Percentiles rank a stretch among this genome's conserved stretches.
Evolutionary conservation across 1,284 basidiomycete genomes (phyloP).

Genomic region (Termitomyces sp.): DNA sequence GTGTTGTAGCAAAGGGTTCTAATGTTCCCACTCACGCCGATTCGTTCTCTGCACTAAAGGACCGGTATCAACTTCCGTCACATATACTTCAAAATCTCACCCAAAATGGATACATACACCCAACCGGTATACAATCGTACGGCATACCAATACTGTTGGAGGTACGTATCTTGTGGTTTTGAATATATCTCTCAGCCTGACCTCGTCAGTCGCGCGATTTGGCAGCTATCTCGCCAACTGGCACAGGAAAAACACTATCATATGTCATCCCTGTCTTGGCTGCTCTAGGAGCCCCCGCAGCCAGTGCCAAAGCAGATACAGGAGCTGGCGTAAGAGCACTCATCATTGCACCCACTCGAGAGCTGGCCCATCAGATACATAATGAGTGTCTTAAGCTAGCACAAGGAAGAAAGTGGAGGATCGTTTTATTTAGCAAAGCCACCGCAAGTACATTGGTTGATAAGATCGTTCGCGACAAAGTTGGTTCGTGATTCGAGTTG

Average conservation of each 20-base stretch:
- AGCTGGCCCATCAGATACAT: conserved; percentile 95
- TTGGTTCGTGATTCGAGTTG: conserved; percentile 47
- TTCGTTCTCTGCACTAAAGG: conserved; percentile 53
- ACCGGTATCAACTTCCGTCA: conserved; percentile 51
- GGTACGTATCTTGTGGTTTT: conserved; percentile 32
- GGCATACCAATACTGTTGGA: conserved; percentile 72
- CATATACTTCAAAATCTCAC: conserved; percentile 59
- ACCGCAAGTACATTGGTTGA: conserved; percentile 71
- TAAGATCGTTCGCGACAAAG: conserved; percentile 64
- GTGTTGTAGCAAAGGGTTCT: conserved; percentile 65
- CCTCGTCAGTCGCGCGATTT: conserved; percentile 63
- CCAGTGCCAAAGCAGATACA: conserved; percentile 39
- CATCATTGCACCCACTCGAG: conserved; percentile 88
- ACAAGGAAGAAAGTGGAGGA: conserved; percentile 79
- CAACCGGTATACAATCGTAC: conserved; percentile 72
- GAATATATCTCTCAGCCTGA: conserved; percentile 5
- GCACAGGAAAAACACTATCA: conserved; percentile 90
- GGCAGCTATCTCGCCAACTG: conserved; percentile 90
- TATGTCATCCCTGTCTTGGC: conserved; percentile 83
- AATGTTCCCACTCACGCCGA: conserved; percentile 54
- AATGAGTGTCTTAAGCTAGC: conserved; percentile 87
- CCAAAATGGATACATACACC: conserved; percentile 52
- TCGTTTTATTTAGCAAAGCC: conserved; percentile 82
- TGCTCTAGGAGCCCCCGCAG: conserved; percentile 56
- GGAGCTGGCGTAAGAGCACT: conserved; percentile 71